Evolutionary conservation across 2,329 filamentous ascomycete genomes (phyloP), one percentile per base, ranked within the genome.

Genomic region (Pseudocercospora crystallina): DNA sequence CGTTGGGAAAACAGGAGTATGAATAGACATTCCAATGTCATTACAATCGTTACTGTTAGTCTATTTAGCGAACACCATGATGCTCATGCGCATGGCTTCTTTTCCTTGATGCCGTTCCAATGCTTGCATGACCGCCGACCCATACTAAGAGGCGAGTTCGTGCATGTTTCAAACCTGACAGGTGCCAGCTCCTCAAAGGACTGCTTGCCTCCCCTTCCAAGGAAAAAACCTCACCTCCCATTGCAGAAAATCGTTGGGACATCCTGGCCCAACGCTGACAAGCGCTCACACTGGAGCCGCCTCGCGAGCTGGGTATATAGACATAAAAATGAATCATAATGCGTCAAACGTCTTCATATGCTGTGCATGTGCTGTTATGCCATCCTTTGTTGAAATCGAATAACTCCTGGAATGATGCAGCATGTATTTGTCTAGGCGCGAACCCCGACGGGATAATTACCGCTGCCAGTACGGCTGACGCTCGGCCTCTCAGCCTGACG

Each of bases 11-110:
- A 26, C 4, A 26, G 7, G 20, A 26, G 20, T 26, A 26, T 26
- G 20, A 26, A 26, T 26, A 26, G 20, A 26, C 20, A 26, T 26
- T 26, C 20, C 20, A 26, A 26, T 26, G 20, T 26, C 47, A 48
- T 55, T 52, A 52, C 45, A 38, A 51, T 55, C 53, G 49, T 55
- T 52, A 55, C 48, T 49, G 53, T 43, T 33, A 36, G 32, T 45
- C 33, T 53, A 38, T 49, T 40, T 43, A 43, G 41, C 41, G 35
- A 34, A 34, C 20, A 26, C 20, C 20, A 26, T 26, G 20, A 26
- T 26, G n/a, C n/a, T n/a, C n/a, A n/a, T n/a, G n/a, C n/a, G n/a
- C 20, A 26, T 26, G 20, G 20, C 20, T 26, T 26, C 20, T 26
- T 26, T 26, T 26, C 20, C 20, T 4, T 26, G 7, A 26, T 4